Conservation (phyloP, 2,329 filamentous ascomycete genomes). For the Domatiomyces globalis region DNA sequence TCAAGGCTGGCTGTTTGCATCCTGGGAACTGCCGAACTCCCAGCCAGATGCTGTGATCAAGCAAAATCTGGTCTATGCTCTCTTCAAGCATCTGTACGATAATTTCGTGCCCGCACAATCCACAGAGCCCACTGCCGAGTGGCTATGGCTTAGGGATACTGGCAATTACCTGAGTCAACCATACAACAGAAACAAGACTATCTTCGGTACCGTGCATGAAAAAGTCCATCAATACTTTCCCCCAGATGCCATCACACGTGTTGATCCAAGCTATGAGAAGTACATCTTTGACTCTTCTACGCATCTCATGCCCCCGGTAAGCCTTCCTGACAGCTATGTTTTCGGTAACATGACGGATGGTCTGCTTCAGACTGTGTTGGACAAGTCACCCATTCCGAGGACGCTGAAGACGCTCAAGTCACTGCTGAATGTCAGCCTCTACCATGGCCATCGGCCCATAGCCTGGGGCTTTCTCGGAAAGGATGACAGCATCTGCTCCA, state of each 20-base stretch:
- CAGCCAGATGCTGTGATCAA: neutral
- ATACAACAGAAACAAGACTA: constrained; percentile 18
- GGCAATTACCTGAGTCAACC: constrained; percentile 15
- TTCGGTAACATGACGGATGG: constrained; percentile 5
- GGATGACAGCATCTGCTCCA: constrained; percentile 26
- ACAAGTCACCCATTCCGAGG: constrained; percentile 27
- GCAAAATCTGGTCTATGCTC: constrained; percentile 4
- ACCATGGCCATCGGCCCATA: constrained; percentile 17
- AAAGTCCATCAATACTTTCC: constrained; percentile 21
- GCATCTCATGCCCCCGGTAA: constrained; percentile 6
- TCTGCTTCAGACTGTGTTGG: constrained; percentile 26
- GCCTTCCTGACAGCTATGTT: constrained; percentile 14
- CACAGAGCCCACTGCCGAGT: constrained; percentile 7
- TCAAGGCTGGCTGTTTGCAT: constrained; percentile 30
- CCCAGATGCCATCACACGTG: constrained; percentile 14
- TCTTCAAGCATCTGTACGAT: constrained; percentile 10
- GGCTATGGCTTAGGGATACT: constrained; percentile 9
- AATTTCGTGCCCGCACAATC: constrained; percentile 7
- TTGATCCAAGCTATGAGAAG: constrained; percentile 24
- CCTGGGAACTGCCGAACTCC: constrained; percentile 21
- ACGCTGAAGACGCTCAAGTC: constrained; percentile 21
- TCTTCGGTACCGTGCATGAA: constrained; percentile 27
- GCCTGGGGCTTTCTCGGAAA: constrained; percentile 29
- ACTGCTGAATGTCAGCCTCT: constrained; percentile 25
- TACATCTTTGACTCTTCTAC: constrained; percentile 22